Conservation (phyloP, 352 stramenopile species). For the Phytophthora chlamydospora region DNA sequence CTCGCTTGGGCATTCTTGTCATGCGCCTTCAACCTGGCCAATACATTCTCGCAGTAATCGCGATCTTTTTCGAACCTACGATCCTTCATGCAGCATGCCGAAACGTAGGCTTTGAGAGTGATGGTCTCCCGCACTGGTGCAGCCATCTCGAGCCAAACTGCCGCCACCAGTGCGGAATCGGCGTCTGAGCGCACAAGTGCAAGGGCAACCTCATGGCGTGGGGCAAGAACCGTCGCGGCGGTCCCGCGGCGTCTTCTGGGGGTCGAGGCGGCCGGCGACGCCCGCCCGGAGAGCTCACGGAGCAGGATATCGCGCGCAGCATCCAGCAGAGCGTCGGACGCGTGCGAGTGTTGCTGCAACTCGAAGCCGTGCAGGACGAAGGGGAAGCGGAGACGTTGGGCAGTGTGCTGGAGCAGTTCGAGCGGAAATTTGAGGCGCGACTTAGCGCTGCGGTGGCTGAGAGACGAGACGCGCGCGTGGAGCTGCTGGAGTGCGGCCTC, state of each 20-base stretch:
- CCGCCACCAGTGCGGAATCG: conserved; percentile 15
- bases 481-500: conserved; percentile 54
- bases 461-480: conserved; percentile 26
- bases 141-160: conserved; percentile 2
- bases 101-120: conserved; percentile 17
- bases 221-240: conserved; percentile 19
- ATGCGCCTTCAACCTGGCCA: conserved; percentile 12
- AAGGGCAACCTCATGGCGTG: conserved; percentile 16
- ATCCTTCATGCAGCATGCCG: conserved; percentile 16
- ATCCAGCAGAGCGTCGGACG: conserved; percentile 34
- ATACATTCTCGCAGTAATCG: conserved; percentile 22
- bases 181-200: neutral
- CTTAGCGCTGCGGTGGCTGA: neutral
- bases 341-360: conserved; percentile 34
- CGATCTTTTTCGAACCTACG: conserved; percentile 15
- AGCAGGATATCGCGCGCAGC: conserved; percentile 32
- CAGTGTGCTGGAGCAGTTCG: conserved; percentile 14
- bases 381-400: neutral
- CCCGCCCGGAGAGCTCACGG: conserved; percentile 19
- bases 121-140: conserved; percentile 19
- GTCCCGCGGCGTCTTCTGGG: conserved; percentile 11
- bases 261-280: conserved; percentile 14
- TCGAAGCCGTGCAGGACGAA: conserved; percentile 11
- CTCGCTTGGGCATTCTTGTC: neutral
- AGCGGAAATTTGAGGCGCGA: conserved; percentile 10